A percentile compares a stretch with the other conserved stretches of the same genome.
Evolutionary conservation across 495 filamentous ascomycete genomes (phyloP).

Genomic region (Aspergillus wentii): DNA sequence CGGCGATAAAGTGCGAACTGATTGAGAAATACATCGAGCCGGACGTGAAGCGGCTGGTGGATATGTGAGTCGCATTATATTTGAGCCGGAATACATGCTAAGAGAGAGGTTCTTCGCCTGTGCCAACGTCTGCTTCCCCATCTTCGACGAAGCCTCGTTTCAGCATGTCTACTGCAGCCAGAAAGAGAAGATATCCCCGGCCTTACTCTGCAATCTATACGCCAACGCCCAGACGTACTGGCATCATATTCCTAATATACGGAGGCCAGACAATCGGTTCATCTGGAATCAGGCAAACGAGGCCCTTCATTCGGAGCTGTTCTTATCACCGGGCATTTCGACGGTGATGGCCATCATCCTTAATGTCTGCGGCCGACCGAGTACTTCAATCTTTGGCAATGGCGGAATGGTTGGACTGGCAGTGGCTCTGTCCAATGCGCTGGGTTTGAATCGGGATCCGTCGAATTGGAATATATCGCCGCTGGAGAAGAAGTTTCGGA

Average conservation of each 20-base stretch:
- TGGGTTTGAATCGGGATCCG: conserved; percentile 33
- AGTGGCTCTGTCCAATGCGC: conserved; percentile 27
- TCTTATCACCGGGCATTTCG: conserved; percentile 28
- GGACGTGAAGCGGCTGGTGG: conserved; percentile 21
- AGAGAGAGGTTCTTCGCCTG: conserved; percentile 28
- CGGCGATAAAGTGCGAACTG: conserved; percentile 28
- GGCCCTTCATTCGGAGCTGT: conserved; percentile 28
- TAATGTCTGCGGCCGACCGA: conserved; percentile 30
- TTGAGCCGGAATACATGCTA: neutral
- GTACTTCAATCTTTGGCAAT: conserved; percentile 33
- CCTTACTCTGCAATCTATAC: conserved; percentile 30
- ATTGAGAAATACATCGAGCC: conserved; percentile 35
- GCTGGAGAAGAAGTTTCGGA: conserved; percentile 25
- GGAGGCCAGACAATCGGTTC: conserved; percentile 26
- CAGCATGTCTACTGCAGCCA: conserved; percentile 12
- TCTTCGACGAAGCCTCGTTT: conserved; percentile 31
- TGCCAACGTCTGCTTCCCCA: conserved; percentile 32
- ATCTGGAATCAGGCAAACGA: conserved; percentile 32
- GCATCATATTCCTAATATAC: conserved; percentile 13
- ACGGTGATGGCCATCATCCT: conserved; percentile 28
- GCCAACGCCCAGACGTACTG: conserved; percentile 29
- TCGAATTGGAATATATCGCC: conserved; percentile 25
- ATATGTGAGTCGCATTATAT: conserved; percentile 17
- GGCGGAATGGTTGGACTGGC: conserved; percentile 25
- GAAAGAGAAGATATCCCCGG: conserved; percentile 26